Base-by-base conservation (phyloP, 768 basidiomycete species). In the Tylopilus sp. region DNA sequence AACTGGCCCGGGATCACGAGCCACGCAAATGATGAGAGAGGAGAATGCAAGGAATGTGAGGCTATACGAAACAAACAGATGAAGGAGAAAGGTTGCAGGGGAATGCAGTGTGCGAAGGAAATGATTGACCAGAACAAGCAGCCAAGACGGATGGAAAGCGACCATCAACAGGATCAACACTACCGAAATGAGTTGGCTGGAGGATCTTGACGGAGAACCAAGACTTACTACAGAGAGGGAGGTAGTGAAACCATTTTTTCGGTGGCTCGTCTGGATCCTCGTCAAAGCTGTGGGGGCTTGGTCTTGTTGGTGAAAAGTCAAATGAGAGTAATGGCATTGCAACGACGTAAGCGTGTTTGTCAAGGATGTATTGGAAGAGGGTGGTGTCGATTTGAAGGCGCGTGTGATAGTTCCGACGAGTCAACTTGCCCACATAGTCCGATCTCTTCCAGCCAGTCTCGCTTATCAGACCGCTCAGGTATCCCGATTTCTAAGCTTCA, bases 1-100 rank as follows among this genome's bases (percentile, higher is more conserved):
- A 22, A 84, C 77, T 6, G 82, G 80, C 0, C 90, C 90, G 12
- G 90, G 91, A 66, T 92, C 87, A 52, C 90, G 79, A 25, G 72
- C 78, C 36, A 88, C 71, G 55, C 85, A 85, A 38, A 86, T 76
- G 45, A 88, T 82, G 56, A 92, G 79, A 15, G 89, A 88, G 7
- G 80, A 82, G 60, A 87, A 78, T 13, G 80, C 78, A 65, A 86
- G 68, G 63, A 91, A 85, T 1, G 82, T 80, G 35, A 92, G 75
- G 40, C 78, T 71, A 62, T 87, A 89, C 18, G 78, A 79, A 50
- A 75, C 63, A n/a, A 76, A 33, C 2, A 89, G 69, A 61, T 91
- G 88, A 0, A 72, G 58, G 12, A 71, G 46, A 57, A 86, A 84
- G 33, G 70, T 61, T 15, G 69, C 40, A 4, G 79, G 73, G 33